Conservation (phyloP, 1,284 basidiomycete genomes). For the Uromyces viciae-fabae region DNA sequence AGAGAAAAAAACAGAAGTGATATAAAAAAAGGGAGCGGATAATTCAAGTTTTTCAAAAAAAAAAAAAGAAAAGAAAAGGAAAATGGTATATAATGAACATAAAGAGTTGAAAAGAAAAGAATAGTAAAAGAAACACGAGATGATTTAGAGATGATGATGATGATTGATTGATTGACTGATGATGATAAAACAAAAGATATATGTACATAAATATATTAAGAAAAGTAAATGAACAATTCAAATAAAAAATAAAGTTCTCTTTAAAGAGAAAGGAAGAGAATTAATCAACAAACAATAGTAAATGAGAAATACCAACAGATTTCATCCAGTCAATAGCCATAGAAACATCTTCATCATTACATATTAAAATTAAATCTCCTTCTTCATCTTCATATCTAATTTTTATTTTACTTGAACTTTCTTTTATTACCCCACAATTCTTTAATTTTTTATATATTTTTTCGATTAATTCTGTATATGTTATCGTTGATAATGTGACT, state of each 20-base stretch:
- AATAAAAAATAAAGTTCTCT: neutral
- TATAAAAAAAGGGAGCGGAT: neutral
- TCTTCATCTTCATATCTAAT: conserved; percentile 75
- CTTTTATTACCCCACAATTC: conserved; percentile 69
- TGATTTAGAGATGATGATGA: neutral
- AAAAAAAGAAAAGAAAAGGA: neutral
- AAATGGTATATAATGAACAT: neutral
- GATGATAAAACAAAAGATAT: neutral
- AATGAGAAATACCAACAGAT: conserved; percentile 2
- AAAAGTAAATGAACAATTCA: neutral
- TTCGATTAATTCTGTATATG: conserved; percentile 76
- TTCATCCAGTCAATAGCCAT: conserved; percentile 69
- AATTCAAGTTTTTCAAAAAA: neutral
- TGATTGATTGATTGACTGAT: neutral
- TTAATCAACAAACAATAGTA: conserved; percentile 34
- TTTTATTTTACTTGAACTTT: conserved; percentile 71
- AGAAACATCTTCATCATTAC: conserved; percentile 80
- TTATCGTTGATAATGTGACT: conserved; percentile 71
- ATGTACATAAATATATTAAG: neutral
- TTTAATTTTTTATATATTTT: conserved; percentile 88
- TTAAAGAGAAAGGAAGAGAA: neutral
- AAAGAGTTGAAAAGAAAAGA: neutral
- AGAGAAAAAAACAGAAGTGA: neutral
- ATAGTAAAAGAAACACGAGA: neutral
- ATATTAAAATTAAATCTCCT: conserved; percentile 78